Conservation (phyloP, 257 asterid genomes). For the Mentha longifolia region DNA sequence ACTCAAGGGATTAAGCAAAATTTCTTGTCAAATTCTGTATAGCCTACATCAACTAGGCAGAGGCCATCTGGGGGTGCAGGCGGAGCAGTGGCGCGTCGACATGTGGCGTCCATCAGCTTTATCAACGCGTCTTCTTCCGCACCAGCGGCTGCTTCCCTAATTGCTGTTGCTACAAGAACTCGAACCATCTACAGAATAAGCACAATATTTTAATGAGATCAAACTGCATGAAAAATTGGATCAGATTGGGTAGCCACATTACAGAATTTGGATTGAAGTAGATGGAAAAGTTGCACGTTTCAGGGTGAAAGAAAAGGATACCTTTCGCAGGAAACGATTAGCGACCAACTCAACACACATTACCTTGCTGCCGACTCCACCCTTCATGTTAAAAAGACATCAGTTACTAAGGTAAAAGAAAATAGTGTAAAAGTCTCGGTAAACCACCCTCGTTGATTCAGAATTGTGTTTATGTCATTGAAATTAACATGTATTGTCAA, state of each 20-base stretch:
- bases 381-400: conserved; percentile 42
- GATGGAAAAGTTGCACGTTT: conserved; percentile 7
- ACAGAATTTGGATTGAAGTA: background rate
- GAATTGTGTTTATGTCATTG: conserved; percentile 17
- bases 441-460: conserved; percentile 23
- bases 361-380: conserved; percentile 50
- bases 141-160: conserved; percentile 97
- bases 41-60: conserved; percentile 90
- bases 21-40: conserved; percentile 60
- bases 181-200: conserved; percentile 74
- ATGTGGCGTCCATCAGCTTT: conserved; percentile 88
- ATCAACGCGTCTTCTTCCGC: conserved; percentile 79
- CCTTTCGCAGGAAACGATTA: conserved; percentile 98
- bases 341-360: conserved; percentile 97
- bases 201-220: conserved; percentile 22
- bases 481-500: conserved; percentile 33
- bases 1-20: conserved; percentile 64
- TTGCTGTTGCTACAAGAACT: conserved; percentile 89
- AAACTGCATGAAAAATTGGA: background rate
- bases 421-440: background rate
- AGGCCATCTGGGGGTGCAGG: conserved; percentile 98
- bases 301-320: conserved; percentile 43
- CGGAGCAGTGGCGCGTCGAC: conserved; percentile 97
- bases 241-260: conserved; percentile 10
- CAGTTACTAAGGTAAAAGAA: conserved; percentile 7